Conservation (phyloP, 2,329 filamentous ascomycete species). For the Xylariomycetidae sp. region DNA sequence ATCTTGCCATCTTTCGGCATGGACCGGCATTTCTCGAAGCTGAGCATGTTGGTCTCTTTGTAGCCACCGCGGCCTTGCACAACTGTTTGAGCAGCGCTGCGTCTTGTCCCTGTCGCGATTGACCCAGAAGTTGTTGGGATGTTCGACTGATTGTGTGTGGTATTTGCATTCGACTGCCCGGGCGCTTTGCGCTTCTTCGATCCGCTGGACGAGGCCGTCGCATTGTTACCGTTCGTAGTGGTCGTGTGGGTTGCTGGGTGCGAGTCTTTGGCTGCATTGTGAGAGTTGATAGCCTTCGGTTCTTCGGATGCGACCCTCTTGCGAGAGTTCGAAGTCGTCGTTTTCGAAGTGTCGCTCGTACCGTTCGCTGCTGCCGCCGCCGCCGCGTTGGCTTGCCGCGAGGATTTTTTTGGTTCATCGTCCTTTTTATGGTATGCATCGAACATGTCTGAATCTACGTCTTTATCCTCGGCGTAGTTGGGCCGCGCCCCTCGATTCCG, state of each 20-base stretch:
- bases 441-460: slow-evolving; percentile 80
- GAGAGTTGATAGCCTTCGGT: slow-evolving; percentile 21
- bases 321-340: slow-evolving; percentile 30
- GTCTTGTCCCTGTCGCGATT: slow-evolving; percentile 23
- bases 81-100: slow-evolving; percentile 16
- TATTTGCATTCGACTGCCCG: slow-evolving; percentile 28
- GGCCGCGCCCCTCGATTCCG: slow-evolving; percentile 82
- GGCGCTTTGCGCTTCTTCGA: slow-evolving; percentile 86
- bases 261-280: slow-evolving; percentile 18
- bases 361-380: slow-evolving; percentile 28
- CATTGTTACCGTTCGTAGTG: slow-evolving; percentile 13
- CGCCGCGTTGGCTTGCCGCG: slow-evolving; percentile 39
- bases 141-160: slow-evolving; percentile 21
- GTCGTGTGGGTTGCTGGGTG: slow-evolving; percentile 19
- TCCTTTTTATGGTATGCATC: slow-evolving; percentile 61
- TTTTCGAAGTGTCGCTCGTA: slow-evolving; percentile 24
- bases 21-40: slow-evolving; percentile 69
- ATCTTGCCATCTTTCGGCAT: slow-evolving; percentile 72
- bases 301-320: slow-evolving; percentile 32
- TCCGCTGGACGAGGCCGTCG: slow-evolving; percentile 25
- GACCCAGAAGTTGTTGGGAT: slow-evolving; percentile 19
- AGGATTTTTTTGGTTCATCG: slow-evolving; percentile 53
- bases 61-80: slow-evolving; percentile 26
- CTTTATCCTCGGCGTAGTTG: slow-evolving; percentile 94
- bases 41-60: slow-evolving; percentile 80